phyloP scores from a whole-genome alignment of 2,329 filamentous ascomycete species.

The Cercospora berteroae region DNA sequence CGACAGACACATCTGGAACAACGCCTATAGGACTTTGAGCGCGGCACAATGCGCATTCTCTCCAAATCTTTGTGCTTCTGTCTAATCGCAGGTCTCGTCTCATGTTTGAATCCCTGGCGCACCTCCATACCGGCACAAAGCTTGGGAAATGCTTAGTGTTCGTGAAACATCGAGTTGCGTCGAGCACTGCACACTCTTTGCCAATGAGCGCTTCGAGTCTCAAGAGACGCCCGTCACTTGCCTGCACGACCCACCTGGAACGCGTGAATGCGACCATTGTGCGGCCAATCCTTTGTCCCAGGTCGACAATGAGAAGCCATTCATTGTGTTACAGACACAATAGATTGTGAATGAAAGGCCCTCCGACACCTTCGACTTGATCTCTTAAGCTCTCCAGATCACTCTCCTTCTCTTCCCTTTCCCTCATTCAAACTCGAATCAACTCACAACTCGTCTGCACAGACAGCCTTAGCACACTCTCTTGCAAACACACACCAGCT shows the following conservation, averaged over 20 bases:
- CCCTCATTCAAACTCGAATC: constrained; percentile 6
- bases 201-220: constrained; percentile 4
- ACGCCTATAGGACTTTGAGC: not conserved
- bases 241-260: not conserved
- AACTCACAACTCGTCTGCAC: not conserved
- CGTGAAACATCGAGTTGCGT: constrained; percentile 11
- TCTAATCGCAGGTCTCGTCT: constrained; percentile 1
- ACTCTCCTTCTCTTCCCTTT: constrained; percentile 1
- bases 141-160: constrained; percentile 11
- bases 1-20: not conserved
- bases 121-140: constrained; percentile 6
- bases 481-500: constrained; percentile 13
- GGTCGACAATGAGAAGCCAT: not conserved
- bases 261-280: constrained; percentile 9
- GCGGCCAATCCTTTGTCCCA: constrained; percentile 7
- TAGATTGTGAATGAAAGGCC: constrained; percentile 16
- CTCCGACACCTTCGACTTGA: constrained; percentile 11
- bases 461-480: constrained; percentile 5
- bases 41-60: not conserved
- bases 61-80: constrained; percentile 3
- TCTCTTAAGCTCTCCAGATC: constrained; percentile 12
- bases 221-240: not conserved
- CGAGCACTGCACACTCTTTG: not conserved
- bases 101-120: not conserved
- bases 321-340: constrained; percentile 16